A percentile compares a stretch with the other conserved stretches of the same genome.
phyloP scores from a whole-genome alignment of 768 basidiomycete genomes.

The Mycena latifolia region DNA sequence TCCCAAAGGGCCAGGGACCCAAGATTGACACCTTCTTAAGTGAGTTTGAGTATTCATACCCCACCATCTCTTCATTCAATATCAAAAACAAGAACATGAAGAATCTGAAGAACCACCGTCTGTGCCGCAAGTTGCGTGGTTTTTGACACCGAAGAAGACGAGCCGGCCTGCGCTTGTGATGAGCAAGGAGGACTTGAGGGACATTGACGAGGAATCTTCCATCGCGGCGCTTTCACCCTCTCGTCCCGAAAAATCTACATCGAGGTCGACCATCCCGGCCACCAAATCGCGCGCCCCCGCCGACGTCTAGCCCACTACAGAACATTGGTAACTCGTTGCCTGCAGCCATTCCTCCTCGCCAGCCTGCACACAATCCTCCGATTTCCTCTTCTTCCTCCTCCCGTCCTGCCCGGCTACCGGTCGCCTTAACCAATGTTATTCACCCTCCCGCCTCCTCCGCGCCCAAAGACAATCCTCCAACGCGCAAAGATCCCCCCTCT shows the following conservation, averaged over 20 bases:
- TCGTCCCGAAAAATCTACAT: not conserved
- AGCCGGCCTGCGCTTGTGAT: constrained; percentile 34
- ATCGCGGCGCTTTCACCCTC: not conserved
- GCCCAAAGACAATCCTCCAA: constrained; percentile 1
- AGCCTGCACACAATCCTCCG: not conserved
- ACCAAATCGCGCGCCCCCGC: too few relatives aligned
- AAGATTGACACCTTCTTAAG: constrained; percentile 57
- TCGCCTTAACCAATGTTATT: not conserved
- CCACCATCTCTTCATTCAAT: not conserved
- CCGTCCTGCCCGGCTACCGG: not conserved
- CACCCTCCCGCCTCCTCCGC: not conserved
- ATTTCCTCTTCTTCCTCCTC: constrained; percentile 2
- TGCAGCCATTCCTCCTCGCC: not conserved
- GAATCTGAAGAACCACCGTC: constrained; percentile 3
- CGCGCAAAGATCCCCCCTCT: not conserved
- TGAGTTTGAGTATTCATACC: constrained; percentile 37
- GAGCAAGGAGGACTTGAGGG: constrained; percentile 16
- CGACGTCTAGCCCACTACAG: constrained; percentile 7
- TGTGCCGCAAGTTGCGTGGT: constrained; percentile 44
- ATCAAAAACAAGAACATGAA: not conserved
- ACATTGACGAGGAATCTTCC: constrained; percentile 20
- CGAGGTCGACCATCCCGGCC: not conserved
- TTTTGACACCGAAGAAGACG: constrained; percentile 43
- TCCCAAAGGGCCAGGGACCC: constrained; percentile 41
- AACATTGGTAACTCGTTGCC: constrained; percentile 12